Evolutionary conservation across 495 filamentous ascomycete species (phyloP).

Genomic region (Xanthoparmelia taractica): DNA sequence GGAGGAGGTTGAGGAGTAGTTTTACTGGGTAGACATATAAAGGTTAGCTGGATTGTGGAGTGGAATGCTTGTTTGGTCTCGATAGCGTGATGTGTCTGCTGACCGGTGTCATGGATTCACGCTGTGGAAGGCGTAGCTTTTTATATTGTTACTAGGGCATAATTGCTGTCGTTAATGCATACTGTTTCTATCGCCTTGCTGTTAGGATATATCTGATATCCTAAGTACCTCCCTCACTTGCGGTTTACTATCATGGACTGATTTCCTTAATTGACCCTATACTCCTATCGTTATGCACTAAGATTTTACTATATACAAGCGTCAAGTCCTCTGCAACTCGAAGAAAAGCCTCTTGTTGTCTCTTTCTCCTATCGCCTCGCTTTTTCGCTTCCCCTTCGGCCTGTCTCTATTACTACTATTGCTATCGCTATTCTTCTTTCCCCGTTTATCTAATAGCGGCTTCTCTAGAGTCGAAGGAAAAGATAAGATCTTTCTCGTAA

Average conservation of each 20-base stretch:
- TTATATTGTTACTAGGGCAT: background rate
- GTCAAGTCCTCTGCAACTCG: constrained; percentile 24
- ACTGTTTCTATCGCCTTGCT: background rate
- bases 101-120: background rate
- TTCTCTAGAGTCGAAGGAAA: constrained; percentile 9
- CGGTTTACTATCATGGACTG: no score
- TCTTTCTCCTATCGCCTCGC: constrained; percentile 12
- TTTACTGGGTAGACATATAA: constrained; percentile 8
- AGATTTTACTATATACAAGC: background rate
- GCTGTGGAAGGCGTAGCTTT: background rate
- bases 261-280: background rate
- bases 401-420: constrained; percentile 31
- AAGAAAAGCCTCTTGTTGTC: constrained; percentile 40
- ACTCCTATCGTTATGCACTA: constrained; percentile 26
- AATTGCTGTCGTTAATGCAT: background rate
- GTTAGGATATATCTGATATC: background rate
- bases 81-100: background rate
- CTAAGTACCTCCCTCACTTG: no score
- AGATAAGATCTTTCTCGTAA: constrained; percentile 44
- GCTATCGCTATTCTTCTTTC: constrained; percentile 12
- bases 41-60: no score
- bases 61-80: background rate
- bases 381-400: constrained; percentile 21
- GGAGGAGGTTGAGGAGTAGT: constrained; percentile 31
- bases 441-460: background rate